Evolutionary conservation across 768 basidiomycete genomes (phyloP), one percentile per base, ranked within the genome.

Genomic region (Paxillus rubicundulus): DNA sequence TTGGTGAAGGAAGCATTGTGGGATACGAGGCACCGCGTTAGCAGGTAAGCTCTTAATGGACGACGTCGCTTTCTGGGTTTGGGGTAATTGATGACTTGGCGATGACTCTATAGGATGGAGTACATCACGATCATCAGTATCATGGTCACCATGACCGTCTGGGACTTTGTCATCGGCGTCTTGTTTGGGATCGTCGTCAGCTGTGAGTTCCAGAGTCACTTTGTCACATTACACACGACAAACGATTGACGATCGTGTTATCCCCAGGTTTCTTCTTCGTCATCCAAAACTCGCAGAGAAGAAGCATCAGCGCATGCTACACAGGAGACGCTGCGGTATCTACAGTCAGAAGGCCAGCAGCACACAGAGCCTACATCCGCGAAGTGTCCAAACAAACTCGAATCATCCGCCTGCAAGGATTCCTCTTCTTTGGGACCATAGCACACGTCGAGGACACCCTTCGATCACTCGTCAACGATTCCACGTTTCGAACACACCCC

Each of bases 161-260:
- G 84, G 85, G 94, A 98, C 72, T 98, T 98, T 61, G 94, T 98
- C 6, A 83, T 87, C 58, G 96, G 96, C 0, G 89, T 99, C 0
- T 69, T 95, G 2, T 91, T 95, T 61, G 96, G 96, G 5, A 91
- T 98, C 62, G 74, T 96, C 50, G 84, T 93, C 51, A 92, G 92
- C 61, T 97, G 93, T 87, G 69, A 64, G 86, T 73, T 1, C 9
- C 42, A 38, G n/a, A n/a, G 4, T 9, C 5, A 33, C 44, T 4
- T 34, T 37, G 9, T 45, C 7, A 5, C 14, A 14, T 45, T 1
- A 4, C 3, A 20, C 16, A 28, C 24, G 10, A 39, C 62, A 53
- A 42, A 55, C 52, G 37, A 45, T 28, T 7, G 24, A 51, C 16
- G 17, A 24, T 42, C 33, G 2, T 16, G 27, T 20, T 37, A 8